phyloP scores from a whole-genome alignment of 257 asterid species.

The Leptodermis oblonga region DNA sequence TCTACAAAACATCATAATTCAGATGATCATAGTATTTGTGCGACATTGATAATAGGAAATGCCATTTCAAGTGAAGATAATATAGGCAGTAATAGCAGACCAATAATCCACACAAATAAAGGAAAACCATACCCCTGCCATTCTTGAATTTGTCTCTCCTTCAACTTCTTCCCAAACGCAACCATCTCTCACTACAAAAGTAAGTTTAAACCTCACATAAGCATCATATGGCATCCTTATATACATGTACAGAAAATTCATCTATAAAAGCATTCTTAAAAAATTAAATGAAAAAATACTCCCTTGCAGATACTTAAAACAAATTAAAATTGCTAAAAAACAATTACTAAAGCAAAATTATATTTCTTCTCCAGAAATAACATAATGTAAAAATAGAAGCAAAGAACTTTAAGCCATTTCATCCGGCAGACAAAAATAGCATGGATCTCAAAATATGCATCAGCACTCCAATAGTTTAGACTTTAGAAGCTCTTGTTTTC shows the following conservation, averaged over 20 bases:
- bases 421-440: background rate
- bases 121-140: slow-evolving; percentile 70
- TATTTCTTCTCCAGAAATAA: background rate
- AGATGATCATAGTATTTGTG: background rate
- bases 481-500: slow-evolving; percentile 1
- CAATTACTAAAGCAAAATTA: background rate
- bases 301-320: background rate
- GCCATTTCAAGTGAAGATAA: background rate
- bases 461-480: background rate
- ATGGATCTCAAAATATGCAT: background rate
- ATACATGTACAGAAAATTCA: background rate
- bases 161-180: slow-evolving; percentile 86
- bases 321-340: background rate
- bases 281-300: background rate
- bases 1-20: background rate
- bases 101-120: background rate
- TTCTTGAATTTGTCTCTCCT: slow-evolving; percentile 81
- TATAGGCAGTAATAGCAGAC: background rate
- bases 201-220: background rate
- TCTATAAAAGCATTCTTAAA: background rate
- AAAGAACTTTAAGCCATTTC: no score
- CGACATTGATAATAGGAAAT: background rate
- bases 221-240: background rate
- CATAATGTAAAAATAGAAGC: background rate
- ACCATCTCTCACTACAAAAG: slow-evolving; percentile 61